These are phyloP conservation scores for Leucoagaricus sp. DNA, from an alignment of 1,284 basidiomycete genomes.

Conservation along the genomic window DNA sequence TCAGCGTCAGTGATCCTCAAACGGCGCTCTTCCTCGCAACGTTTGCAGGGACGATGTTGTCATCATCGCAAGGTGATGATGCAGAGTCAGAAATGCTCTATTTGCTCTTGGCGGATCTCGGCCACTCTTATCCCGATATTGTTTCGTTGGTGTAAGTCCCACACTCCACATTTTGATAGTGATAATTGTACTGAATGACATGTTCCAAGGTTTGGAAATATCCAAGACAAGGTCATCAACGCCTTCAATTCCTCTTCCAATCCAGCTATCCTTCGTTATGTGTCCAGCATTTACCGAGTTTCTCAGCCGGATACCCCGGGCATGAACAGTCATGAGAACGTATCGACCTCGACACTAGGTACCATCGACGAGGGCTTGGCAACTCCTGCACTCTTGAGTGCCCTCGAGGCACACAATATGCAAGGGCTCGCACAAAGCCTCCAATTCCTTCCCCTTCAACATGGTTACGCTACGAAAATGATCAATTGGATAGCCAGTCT, in stretches of 20 bases:
- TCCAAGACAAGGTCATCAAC: conserved; percentile 81
- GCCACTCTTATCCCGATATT: conserved; percentile 69
- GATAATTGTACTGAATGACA: conserved; percentile 2
- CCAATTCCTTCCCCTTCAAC: conserved; percentile 63
- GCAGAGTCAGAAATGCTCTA: conserved; percentile 83
- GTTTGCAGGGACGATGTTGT: conserved; percentile 76
- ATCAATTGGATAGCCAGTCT: conserved; percentile 75
- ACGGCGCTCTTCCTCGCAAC: conserved; percentile 76
- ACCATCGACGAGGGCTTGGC: conserved; percentile 52
- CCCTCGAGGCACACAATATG: conserved; percentile 72
- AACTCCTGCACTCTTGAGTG: conserved; percentile 44
- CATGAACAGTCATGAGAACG: conserved; percentile 39
- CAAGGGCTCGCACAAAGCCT: conserved; percentile 68
- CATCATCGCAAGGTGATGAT: conserved; percentile 80
- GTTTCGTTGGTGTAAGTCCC: conserved; percentile 70
- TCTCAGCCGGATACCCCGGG: conserved; percentile 58
- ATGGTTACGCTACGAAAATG: conserved; percentile 61
- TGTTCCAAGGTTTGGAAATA: conserved; percentile 67
- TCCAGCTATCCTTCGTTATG: conserved; percentile 67
- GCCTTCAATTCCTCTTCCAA: conserved; percentile 76
- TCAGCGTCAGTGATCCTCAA: conserved; percentile 66
- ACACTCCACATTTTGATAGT: not conserved
- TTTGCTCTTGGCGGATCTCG: conserved; percentile 76
- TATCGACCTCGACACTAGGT: conserved; percentile 65
- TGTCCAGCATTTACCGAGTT: conserved; percentile 74